phyloP scores from a whole-genome alignment of 1,284 basidiomycete species.

The Papiliotrema laurentii region DNA sequence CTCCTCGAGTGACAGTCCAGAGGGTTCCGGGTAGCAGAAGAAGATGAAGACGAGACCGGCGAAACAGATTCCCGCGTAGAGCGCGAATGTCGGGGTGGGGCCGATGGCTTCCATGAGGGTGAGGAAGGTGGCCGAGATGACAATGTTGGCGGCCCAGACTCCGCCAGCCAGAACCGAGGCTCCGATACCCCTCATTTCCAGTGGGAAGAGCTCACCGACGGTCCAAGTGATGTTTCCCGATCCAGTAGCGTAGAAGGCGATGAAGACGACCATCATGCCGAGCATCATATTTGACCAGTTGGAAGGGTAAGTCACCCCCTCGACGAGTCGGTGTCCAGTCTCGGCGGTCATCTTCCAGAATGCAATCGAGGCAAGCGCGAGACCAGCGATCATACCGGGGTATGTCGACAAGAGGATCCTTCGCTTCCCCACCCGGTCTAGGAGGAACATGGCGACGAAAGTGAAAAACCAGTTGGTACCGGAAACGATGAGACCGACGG shows the following conservation, averaged over 20 bases:
- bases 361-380: slow-evolving; percentile 39
- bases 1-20: slow-evolving; percentile 47
- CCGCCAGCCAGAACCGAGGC: slow-evolving; percentile 36
- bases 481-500: slow-evolving; percentile 36
- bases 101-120: slow-evolving; percentile 67
- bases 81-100: slow-evolving; percentile 38
- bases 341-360: slow-evolving; percentile 54
- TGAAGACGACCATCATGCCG: slow-evolving; percentile 44
- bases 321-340: slow-evolving; percentile 61
- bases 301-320: slow-evolving; percentile 60
- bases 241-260: slow-evolving; percentile 40
- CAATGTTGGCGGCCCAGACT: slow-evolving; percentile 56
- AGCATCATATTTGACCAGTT: slow-evolving; percentile 61
- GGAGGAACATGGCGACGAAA: slow-evolving; percentile 35
- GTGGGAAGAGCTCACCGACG: slow-evolving; percentile 44
- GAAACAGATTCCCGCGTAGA: slow-evolving; percentile 44
- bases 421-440: slow-evolving; percentile 43
- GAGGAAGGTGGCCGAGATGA: slow-evolving; percentile 73
- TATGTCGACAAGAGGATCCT: slow-evolving; percentile 37
- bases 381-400: slow-evolving; percentile 38
- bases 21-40: slow-evolving; percentile 48
- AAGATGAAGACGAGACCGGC: slow-evolving; percentile 42
- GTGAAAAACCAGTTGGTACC: slow-evolving; percentile 43
- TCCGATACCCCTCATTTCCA: slow-evolving; percentile 43
- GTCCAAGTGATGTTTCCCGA: slow-evolving; percentile 51